These are phyloP conservation scores for Pontederia crassipes DNA, from an alignment of 176 grass and related monocot genomes.

Conservation along the genomic window DNA sequence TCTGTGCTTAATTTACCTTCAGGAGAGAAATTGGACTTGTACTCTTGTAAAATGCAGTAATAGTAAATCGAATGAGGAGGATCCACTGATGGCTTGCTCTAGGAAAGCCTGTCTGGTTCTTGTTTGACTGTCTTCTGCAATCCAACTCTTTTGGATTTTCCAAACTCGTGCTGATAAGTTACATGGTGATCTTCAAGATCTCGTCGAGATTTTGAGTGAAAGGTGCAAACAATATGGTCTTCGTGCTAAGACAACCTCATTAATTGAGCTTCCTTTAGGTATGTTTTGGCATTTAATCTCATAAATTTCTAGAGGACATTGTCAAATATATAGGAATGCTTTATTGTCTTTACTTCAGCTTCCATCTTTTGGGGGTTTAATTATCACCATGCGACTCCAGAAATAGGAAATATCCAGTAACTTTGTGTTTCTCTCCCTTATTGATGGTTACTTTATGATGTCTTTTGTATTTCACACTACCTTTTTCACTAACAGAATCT, in stretches of 20 bases:
- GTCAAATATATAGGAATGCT: too few species aligned
- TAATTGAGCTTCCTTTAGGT: conserved; percentile 98
- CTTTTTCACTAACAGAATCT: too few species aligned
- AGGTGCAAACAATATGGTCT: conserved; percentile 94
- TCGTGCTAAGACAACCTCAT: conserved; percentile 78
- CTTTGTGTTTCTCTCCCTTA: too few species aligned
- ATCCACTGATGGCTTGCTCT: conserved; percentile 48
- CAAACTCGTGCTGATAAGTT: conserved; percentile 67
- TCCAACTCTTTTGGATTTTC: conserved; percentile 13
- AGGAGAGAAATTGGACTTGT: conserved; percentile 81
- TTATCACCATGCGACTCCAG: too few species aligned
- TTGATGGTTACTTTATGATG: too few species aligned
- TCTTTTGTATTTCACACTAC: too few species aligned
- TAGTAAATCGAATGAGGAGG: conserved; percentile 81
- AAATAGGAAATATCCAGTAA: too few species aligned
- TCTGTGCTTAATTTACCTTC: conserved; percentile 16
- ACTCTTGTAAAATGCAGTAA: conserved; percentile 64
- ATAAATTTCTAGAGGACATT: background rate
- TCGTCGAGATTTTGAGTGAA: conserved; percentile 80
- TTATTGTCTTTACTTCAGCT: too few species aligned
- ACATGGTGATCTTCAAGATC: conserved; percentile 73
- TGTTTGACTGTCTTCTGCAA: background rate
- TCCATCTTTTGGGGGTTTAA: too few species aligned
- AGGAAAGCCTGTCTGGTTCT: conserved; percentile 29
- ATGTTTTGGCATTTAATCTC: conserved; percentile 7